A percentile compares a stretch with the other conserved stretches of the same genome.
Conservation (phyloP, 371 early-diverging fungal genomes). For the Apophysomyces trapeziformis region DNA sequence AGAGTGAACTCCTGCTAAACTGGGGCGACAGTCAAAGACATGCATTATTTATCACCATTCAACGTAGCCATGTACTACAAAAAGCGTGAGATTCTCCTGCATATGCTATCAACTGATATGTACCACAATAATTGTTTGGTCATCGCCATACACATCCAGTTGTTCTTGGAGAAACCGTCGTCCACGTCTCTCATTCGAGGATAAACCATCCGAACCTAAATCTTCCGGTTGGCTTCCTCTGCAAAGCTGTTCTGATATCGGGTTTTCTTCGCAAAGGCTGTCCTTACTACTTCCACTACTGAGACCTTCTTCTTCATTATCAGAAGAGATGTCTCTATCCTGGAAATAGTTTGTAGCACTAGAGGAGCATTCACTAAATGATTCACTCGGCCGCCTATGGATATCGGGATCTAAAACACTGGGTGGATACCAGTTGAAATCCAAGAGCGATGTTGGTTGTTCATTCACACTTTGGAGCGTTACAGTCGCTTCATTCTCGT, state of each 20-base stretch:
- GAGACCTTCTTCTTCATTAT: conserved; percentile 9
- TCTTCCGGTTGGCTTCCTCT: conserved; percentile 9
- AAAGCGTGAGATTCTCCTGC: conserved; percentile 7
- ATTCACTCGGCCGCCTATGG: conserved; percentile 5
- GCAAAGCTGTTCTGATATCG: neutral
- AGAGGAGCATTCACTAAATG: conserved; percentile 13
- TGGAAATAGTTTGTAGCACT: neutral
- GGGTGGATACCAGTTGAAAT: conserved; percentile 16
- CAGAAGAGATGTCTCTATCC: neutral
- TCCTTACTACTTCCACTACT: conserved; percentile 10
- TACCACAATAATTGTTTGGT: conserved; percentile 53
- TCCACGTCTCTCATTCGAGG: conserved; percentile 38
- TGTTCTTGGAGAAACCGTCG: conserved; percentile 38
- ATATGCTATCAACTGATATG: neutral
- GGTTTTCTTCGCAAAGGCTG: conserved; percentile 6
- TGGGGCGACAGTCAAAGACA: neutral
- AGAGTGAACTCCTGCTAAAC: neutral
- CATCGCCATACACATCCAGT: conserved; percentile 45
- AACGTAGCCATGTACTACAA: conserved; percentile 13
- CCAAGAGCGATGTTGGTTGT: conserved; percentile 7
- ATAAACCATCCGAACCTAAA: conserved; percentile 34
- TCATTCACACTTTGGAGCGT: conserved; percentile 22
- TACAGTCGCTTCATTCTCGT: conserved; percentile 41
- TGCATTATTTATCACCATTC: conserved; percentile 1
- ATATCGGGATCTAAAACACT: neutral